Evolutionary conservation across 805 yeast species (phyloP).

Genomic region (Kregervanrija fluxuum): DNA sequence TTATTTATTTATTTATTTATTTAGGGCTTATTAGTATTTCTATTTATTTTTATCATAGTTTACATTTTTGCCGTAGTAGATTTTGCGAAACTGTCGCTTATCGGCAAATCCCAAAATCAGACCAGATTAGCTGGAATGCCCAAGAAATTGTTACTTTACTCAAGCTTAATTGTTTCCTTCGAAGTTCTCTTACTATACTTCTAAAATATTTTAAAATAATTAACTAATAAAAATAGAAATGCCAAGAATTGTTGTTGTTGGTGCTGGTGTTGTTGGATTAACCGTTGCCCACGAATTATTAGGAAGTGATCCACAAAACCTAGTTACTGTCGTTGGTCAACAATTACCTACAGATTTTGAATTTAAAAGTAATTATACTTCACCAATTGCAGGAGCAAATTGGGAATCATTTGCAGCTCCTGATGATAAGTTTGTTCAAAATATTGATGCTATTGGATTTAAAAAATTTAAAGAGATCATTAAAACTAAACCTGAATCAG

Average conservation of each 20-base stretch:
- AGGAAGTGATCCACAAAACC: constrained; percentile 28
- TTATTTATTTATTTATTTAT: neutral
- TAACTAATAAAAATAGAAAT: constrained; percentile 1
- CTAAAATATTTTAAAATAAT: no score
- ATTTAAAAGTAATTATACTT: constrained; percentile 40
- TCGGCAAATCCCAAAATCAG: no score
- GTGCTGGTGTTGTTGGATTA: constrained; percentile 53
- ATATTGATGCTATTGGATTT: constrained; percentile 45
- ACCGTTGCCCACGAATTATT: constrained; percentile 41
- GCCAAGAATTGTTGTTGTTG: constrained; percentile 17
- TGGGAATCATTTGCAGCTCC: constrained; percentile 55
- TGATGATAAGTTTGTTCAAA: constrained; percentile 28
- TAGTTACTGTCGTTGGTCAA: constrained; percentile 36
- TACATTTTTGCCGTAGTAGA: no score
- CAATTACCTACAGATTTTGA: constrained; percentile 52
- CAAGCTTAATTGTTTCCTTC: no score
- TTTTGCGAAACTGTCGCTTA: no score
- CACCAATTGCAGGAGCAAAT: constrained; percentile 70
- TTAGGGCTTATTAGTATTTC: neutral
- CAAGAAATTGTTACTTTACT: no score
- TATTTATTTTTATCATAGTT: neutral
- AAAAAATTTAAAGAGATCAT: constrained; percentile 39
- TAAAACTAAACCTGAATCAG: constrained; percentile 39
- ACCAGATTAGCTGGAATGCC: no score
- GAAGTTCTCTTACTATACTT: no score